These are phyloP conservation scores for Penicillium sp. DNA, from an alignment of 2,329 filamentous ascomycete species.

Conservation along the genomic window DNA sequence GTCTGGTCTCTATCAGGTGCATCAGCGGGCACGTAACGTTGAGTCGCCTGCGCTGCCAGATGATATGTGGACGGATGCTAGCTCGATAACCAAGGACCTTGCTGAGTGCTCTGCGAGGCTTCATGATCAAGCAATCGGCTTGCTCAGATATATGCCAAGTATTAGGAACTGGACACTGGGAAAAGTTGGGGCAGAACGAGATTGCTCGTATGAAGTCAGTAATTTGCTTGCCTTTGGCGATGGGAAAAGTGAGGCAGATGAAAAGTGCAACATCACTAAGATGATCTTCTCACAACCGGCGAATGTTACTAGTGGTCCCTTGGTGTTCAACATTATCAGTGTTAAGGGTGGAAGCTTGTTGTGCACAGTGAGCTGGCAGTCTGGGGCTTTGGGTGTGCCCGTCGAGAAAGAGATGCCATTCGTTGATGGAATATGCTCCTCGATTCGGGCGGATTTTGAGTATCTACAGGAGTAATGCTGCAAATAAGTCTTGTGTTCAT, in stretches of 20 bases:
- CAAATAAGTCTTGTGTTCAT: neutral
- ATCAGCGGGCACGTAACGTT: slow-evolving; percentile 13
- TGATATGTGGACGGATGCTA: slow-evolving; percentile 37
- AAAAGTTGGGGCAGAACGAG: slow-evolving; percentile 41
- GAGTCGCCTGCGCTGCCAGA: slow-evolving; percentile 15
- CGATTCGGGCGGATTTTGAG: slow-evolving; percentile 12
- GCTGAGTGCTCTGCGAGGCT: slow-evolving; percentile 31
- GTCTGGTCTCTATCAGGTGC: slow-evolving; percentile 28
- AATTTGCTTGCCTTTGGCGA: slow-evolving; percentile 45
- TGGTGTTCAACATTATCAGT: slow-evolving; percentile 46
- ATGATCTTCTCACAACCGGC: slow-evolving; percentile 49
- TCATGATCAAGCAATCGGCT: slow-evolving; percentile 43
- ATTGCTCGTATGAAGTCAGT: slow-evolving; percentile 48
- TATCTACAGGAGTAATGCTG: neutral
- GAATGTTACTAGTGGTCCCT: slow-evolving; percentile 36
- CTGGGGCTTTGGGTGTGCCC: slow-evolving; percentile 41
- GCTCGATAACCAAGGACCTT: slow-evolving; percentile 33
- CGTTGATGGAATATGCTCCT: slow-evolving; percentile 17
- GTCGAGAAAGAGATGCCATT: slow-evolving; percentile 27
- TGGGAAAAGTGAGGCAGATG: slow-evolving; percentile 15
- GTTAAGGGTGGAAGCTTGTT: slow-evolving; percentile 41
- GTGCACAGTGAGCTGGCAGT: slow-evolving; percentile 45
- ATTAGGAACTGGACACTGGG: slow-evolving; percentile 42
- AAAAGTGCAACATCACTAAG: slow-evolving; percentile 27
- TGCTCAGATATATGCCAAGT: slow-evolving; percentile 44